Percentiles rank a stretch among this genome's conserved stretches.
These are phyloP conservation scores for Trypanosoma platydactyli DNA, from an alignment of 208 protist genomes.

Conservation along the genomic window DNA sequence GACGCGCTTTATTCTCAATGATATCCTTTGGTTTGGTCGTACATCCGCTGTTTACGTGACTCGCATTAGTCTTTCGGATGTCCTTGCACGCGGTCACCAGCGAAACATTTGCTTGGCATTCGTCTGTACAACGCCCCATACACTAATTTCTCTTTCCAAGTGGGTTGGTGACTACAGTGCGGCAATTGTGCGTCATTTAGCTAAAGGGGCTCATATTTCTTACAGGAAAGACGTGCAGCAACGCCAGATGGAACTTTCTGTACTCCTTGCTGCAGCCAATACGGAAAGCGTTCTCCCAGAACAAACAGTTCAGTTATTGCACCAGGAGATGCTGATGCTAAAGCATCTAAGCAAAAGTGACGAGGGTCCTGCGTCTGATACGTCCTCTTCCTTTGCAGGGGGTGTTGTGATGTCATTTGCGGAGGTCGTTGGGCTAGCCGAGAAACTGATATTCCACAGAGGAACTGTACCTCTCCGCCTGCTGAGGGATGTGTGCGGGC, in stretches of 20 bases:
- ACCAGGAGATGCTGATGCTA: conserved; percentile 1
- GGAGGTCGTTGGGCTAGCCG: conserved; percentile 13
- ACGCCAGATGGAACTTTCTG: background rate
- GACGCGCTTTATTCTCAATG: conserved; percentile 11
- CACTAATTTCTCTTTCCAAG: background rate
- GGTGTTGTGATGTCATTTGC: background rate
- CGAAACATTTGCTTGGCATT: conserved; percentile 3
- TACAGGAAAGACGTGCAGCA: background rate
- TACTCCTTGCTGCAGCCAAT: background rate
- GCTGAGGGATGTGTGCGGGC: conserved; percentile 13
- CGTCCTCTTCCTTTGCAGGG: background rate
- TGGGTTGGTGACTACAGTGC: conserved; percentile 17
- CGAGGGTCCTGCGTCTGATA: background rate
- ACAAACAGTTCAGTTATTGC: background rate
- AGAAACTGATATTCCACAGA: conserved; percentile 4
- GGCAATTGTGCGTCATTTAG: background rate
- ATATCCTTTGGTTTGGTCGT: background rate
- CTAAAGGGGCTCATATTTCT: conserved; percentile 1
- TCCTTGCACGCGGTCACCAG: conserved; percentile 15
- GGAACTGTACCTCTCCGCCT: conserved; percentile 14
- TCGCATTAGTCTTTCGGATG: conserved; percentile 12
- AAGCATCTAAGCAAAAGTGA: background rate
- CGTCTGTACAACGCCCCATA: background rate
- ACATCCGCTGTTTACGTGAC: conserved; percentile 4
- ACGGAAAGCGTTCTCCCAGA: background rate